Base-by-base conservation (phyloP, 2,329 filamentous ascomycete species). In the Acrocalymma vagum region DNA sequence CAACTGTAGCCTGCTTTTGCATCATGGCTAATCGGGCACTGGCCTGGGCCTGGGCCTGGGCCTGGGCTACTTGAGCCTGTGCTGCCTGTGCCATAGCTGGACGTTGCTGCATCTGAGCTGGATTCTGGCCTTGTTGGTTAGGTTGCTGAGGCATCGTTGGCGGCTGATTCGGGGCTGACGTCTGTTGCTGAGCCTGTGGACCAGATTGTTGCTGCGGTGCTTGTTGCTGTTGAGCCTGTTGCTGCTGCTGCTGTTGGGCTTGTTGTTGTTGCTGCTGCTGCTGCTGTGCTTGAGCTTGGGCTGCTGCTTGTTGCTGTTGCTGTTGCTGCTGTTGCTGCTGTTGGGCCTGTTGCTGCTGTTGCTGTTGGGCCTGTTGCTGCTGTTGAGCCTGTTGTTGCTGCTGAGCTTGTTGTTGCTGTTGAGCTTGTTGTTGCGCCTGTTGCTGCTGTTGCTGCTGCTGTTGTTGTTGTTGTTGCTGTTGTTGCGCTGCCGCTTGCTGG, bases 221-320 rank as follows among this genome's bases (percentile, higher is more conserved):
- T 31, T 48, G 63, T 53, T 48, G 54, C 33, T 48, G 40, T 13
- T 54, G 53, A 26, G 67, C 60, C 26, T 54, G 54, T 11, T 51
- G 47, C 23, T 65, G 65, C 24, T 63, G 48, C 23, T 62, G 62
- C 25, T 74, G 54, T 54, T 63, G 47, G 6, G 60, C 42, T 43
- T 65, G 63, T 37, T 63, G 60, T 6, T 58, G 58, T 18, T 62
- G 40, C 18, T 45, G 62, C n/a, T 58, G 58, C 20, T 62, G 40
- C 18, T 45, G 62, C n/a, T 65, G 63, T 22, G 60, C 56, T 34
- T 55, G 76, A 14, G 74, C 45, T 2, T 53, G 59, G 13, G 57
- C 60, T 9, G 58, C 72, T 55, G 75, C 73, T 48, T 73, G 73
- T 38, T 73, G 72, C 49, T 73, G 70, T 38, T 73, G 69, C 40